Base-by-base conservation (phyloP, 495 filamentous ascomycete species). In the Penicillium bialowiezense region DNA sequence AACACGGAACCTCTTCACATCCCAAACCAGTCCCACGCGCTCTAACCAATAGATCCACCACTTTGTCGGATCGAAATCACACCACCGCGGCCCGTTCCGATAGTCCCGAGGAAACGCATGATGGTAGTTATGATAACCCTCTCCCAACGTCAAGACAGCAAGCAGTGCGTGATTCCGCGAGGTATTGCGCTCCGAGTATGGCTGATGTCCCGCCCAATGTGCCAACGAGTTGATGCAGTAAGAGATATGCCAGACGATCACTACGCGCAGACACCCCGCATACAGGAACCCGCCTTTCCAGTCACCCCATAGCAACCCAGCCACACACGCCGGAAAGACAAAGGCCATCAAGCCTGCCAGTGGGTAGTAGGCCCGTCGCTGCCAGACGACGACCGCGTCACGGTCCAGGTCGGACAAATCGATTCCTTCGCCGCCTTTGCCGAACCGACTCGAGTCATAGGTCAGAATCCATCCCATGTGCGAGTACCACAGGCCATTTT, bases 101-200 rank as follows among this genome's bases (percentile, higher is more conserved):
- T 96, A 97, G 70, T 98, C 93, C 12, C 89, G 93, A 42, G 93
- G 93, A 76, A 98, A 98, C 67, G 97, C 93, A 79, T 98, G 93
- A 78, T 98, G 93, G 84, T 97, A 98, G 78, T 96, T 96, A 80
- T 97, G 91, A 76, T 98, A 98, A 41, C 93, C 93, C 70, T 98
- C 93, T 39, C 93, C 93, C 20, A 98, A 88, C 37, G 93, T 98
- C 45, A 95, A 88, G 9, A 98, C 73, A 39, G 93, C 93, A 35
- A 93, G 97, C 70, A 98, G 85, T 63, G 96, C 81, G 71, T 97
- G 93, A 64, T 98, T 93, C 62, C 93, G 87, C 52, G 93, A 93
- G 45, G 88, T 92, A 83, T 97, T 96, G 69, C 91, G 90, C 81
- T 98, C 93, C 54, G 97, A 93, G 69, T 97, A 98, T 43, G 93